Conservation (phyloP, 2,329 filamentous ascomycete genomes). For the Mariannaea sp. region DNA sequence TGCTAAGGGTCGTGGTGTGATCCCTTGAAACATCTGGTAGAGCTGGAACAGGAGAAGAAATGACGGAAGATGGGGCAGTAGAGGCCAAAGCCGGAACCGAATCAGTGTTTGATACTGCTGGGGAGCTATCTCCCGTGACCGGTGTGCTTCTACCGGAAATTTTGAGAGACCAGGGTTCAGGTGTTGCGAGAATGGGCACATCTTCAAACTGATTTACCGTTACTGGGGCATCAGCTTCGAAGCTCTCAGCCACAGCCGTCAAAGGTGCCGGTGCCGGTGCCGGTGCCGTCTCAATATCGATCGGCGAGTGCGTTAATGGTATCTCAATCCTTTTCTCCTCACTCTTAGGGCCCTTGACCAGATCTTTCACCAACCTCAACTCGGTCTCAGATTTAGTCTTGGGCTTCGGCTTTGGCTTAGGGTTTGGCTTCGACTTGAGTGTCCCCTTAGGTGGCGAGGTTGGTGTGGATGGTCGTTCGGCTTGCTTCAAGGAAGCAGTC, state of each 20-base stretch:
- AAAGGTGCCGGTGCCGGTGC: too few relatives aligned
- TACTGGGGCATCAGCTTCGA: too few relatives aligned
- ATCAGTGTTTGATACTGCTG: too few relatives aligned
- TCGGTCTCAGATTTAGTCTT: background rate
- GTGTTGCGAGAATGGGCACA: conserved; percentile 15
- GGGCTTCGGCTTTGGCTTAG: background rate
- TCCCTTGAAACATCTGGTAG: conserved; percentile 2
- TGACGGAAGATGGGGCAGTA: background rate
- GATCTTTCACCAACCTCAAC: background rate
- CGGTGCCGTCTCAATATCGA: too few relatives aligned
- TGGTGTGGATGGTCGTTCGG: conserved; percentile 19
- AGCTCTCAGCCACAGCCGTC: too few relatives aligned
- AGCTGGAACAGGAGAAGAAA: background rate
- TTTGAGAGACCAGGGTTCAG: conserved; percentile 23
- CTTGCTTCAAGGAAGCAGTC: conserved; percentile 22
- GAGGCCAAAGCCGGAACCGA: too few relatives aligned
- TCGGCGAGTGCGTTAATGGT: too few relatives aligned
- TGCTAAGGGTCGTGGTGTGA: background rate
- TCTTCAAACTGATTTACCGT: conserved; percentile 14
- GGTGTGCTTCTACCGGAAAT: too few relatives aligned
- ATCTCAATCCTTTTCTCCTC: background rate
- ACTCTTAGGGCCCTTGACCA: conserved; percentile 20
- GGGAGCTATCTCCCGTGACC: too few relatives aligned
- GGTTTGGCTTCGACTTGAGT: too few relatives aligned
- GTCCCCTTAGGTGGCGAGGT: too few relatives aligned